phyloP scores from a whole-genome alignment of 2,329 filamentous ascomycete genomes.

The Fusarium sp. region DNA sequence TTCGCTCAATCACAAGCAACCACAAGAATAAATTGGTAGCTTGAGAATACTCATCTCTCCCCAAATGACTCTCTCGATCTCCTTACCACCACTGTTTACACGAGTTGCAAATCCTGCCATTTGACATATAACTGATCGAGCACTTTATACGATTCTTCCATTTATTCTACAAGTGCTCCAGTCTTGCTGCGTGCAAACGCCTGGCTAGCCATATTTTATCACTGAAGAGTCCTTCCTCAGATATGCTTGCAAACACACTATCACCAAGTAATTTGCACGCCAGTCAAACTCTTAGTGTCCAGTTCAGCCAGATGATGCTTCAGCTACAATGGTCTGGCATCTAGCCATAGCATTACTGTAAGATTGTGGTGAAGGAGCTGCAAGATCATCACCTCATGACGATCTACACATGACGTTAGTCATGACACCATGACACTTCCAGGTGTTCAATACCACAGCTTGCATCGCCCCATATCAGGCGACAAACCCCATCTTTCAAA shows the following conservation, averaged over 20 bases:
- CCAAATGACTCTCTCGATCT: not conserved
- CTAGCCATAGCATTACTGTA: not conserved
- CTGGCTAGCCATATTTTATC: not conserved
- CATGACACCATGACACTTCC: not conserved
- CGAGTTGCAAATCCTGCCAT: not conserved
- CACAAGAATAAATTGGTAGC: no score
- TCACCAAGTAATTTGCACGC: not conserved
- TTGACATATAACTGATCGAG: not conserved
- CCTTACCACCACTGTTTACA: not conserved
- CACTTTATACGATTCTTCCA: not conserved
- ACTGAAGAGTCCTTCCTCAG: not conserved
- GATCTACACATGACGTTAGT: not conserved
- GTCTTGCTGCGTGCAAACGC: not conserved
- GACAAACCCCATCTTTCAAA: not conserved
- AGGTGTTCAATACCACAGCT: not conserved
- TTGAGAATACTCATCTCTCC: no score
- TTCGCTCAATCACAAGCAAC: no score
- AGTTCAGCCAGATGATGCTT: not conserved
- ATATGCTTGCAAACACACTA: not conserved
- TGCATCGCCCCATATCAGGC: not conserved
- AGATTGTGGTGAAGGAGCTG: not conserved
- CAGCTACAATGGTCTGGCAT: not conserved
- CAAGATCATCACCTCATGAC: not conserved
- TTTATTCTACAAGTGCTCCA: not conserved
- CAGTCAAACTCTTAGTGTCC: no score